Evolutionary conservation across 768 basidiomycete species (phyloP).

Genomic region (Psilocybe sp.): DNA sequence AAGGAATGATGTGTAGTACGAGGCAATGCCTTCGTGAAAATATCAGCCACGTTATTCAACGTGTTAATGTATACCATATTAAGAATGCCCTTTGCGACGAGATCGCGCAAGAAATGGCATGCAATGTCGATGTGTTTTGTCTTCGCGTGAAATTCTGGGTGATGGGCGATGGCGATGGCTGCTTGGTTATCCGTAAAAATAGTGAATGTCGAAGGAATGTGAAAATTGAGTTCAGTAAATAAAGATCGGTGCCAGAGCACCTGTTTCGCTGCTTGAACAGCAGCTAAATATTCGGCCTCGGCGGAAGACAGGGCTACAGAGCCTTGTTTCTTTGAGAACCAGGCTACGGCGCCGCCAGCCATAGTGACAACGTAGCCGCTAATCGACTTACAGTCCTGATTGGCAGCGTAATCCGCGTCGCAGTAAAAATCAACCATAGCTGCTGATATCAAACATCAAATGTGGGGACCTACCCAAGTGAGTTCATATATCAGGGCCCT

Average conservation of each 20-base stretch:
- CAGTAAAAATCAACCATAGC: no score
- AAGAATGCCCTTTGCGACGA: not conserved
- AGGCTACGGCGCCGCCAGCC: slow-evolving; percentile 33
- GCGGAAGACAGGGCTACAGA: slow-evolving; percentile 34
- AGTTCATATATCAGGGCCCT: no score
- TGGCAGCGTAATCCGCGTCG: slow-evolving; percentile 19
- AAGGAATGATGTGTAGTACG: no score
- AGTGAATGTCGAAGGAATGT: not conserved
- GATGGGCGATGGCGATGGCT: not conserved
- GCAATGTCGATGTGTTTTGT: slow-evolving; percentile 9
- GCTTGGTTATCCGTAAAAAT: slow-evolving; percentile 3
- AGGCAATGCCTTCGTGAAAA: no score
- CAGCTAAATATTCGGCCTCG: slow-evolving; percentile 44
- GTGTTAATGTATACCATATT: no score
- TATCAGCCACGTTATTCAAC: no score
- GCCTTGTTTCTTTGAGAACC: slow-evolving; percentile 33
- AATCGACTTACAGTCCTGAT: slow-evolving; percentile 13
- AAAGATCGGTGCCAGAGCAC: slow-evolving; percentile 27
- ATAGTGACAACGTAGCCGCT: slow-evolving; percentile 26
- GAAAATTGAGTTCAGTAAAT: slow-evolving; percentile 2
- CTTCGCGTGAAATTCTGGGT: not conserved
- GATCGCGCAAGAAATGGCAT: slow-evolving; percentile 5
- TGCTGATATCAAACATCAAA: no score
- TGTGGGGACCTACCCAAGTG: no score
- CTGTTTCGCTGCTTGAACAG: slow-evolving; percentile 26